These are phyloP conservation scores for Heritiera littoralis DNA, from an alignment of 345 rosid genomes.

Conservation along the genomic window DNA sequence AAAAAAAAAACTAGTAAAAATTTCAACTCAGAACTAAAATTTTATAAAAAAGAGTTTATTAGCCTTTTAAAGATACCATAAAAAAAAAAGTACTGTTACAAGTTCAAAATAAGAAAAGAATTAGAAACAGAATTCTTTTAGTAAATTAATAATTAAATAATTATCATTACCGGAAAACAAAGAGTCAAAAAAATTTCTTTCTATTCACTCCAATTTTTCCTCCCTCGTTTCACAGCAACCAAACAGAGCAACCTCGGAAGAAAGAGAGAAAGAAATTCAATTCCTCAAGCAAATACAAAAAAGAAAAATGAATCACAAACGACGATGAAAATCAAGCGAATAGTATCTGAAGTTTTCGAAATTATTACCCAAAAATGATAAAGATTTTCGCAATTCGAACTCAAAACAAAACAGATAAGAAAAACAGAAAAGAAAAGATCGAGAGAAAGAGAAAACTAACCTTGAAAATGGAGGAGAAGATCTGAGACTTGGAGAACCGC, in stretches of 20 bases:
- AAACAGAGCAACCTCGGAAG: constrained; percentile 12
- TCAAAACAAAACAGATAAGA: background rate
- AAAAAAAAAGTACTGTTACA: background rate
- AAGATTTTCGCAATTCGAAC: background rate
- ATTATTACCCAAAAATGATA: no score
- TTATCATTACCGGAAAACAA: background rate
- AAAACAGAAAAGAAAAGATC: background rate
- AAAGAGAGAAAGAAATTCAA: background rate
- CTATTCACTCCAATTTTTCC: background rate
- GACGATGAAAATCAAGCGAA: background rate
- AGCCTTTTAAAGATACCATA: background rate
- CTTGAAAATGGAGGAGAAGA: background rate
- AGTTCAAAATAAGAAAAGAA: background rate
- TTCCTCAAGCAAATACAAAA: background rate
- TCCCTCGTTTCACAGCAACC: constrained; percentile 13
- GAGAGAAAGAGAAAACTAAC: constrained; percentile 15
- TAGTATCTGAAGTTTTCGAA: background rate
- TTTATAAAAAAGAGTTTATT: background rate
- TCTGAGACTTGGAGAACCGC: background rate
- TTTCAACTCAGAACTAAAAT: background rate
- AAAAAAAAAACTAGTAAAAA: background rate
- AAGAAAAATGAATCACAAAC: background rate
- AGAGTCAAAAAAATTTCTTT: background rate
- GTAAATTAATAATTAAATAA: background rate
- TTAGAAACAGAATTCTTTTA: no score